Percentiles rank a stretch among this genome's conserved stretches.
Evolutionary conservation across 163 green algal genomes (phyloP).

Genomic region (Scenedesmus sp.): DNA sequence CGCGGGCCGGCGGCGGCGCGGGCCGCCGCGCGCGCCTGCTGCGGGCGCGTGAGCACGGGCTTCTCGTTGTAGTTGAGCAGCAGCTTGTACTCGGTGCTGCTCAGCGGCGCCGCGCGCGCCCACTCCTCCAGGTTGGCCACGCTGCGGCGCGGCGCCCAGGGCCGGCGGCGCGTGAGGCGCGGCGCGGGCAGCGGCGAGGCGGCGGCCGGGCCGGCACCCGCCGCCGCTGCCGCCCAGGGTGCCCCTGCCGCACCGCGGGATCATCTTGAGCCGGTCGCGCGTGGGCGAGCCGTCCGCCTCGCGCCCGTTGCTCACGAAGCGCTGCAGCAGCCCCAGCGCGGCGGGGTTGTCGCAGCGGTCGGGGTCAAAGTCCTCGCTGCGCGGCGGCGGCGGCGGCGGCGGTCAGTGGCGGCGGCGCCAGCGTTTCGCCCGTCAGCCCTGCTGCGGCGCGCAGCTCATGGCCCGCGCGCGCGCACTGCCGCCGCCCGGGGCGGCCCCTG

Average conservation of each 20-base stretch:
- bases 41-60: conserved; percentile 85
- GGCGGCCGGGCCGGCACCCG: not conserved
- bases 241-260: conserved; percentile 6
- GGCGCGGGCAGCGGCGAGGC: too few relatives aligned
- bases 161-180: too few relatives aligned
- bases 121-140: conserved; percentile 86
- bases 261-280: conserved; percentile 61
- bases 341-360: conserved; percentile 61
- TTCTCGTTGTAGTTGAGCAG: conserved; percentile 91
- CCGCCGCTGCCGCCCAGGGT: not conserved
- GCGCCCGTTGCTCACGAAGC: conserved; percentile 75
- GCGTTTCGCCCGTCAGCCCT: not conserved
- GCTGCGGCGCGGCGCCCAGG: too few relatives aligned
- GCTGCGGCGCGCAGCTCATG: too few relatives aligned
- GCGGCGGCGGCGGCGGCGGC: not conserved
- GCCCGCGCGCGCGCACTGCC: too few relatives aligned
- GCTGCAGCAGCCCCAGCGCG: conserved; percentile 75
- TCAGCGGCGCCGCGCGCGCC: conserved; percentile 71
- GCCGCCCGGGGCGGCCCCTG: too few relatives aligned
- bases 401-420: not conserved
- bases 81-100: conserved; percentile 72
- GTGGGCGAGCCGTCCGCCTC: conserved; percentile 78
- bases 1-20: too few relatives aligned
- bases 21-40: conserved; percentile 54
- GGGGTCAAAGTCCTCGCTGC: conserved; percentile 56